Evolutionary conservation across 2,329 filamentous ascomycete species (phyloP), one percentile per base, ranked within the genome.

Genomic region (Colletotrichum zoysiae): DNA sequence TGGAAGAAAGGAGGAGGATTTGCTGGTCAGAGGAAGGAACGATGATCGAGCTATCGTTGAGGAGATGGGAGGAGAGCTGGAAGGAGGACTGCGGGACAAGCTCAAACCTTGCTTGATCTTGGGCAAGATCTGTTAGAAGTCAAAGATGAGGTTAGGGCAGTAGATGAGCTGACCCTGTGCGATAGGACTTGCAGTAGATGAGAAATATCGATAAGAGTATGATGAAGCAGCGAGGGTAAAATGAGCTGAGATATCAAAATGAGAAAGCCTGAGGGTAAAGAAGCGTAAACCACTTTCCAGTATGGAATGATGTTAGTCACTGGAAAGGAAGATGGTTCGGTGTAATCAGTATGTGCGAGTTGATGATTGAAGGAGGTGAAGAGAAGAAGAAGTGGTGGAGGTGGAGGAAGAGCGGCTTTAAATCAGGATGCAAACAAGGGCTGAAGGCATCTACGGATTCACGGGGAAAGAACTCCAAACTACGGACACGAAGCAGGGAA

Each of bases 1-100:
- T 18, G 2, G 7, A 1, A 35, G 2, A 55, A n/a, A 55, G 18
- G 0, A 11, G 6, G 0, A n/a, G 4, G 3, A 5, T 11, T 11
- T 0, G 5, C 18, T 20, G 7, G 50, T 20, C 14, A 53, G 42
- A 5, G 16, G 2, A 3, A 12, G 5, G 48, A 50, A 16, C n/a
- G 48, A 50, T 26, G n/a, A 14, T 1, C 2, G 6, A 51, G 23
- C 5, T 5, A 2, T 3, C 5, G 14, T 33, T 20, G 7, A 30
- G 7, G 8, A 20, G 6, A 53, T 18, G 7, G 5, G 6, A 30
- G 16, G 7, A 53, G 18, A 4, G 3, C 2, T 53, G 50, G 23
- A 1, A 53, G 9, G 3, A 33, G 26, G 14, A 2, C 26, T 18
- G 26, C 7, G 23, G 50, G 7, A 26, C 16, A 33, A 16, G 1